Evolutionary conservation across 257 asterid species (phyloP).

Genomic region (Echites panduratus): DNA sequence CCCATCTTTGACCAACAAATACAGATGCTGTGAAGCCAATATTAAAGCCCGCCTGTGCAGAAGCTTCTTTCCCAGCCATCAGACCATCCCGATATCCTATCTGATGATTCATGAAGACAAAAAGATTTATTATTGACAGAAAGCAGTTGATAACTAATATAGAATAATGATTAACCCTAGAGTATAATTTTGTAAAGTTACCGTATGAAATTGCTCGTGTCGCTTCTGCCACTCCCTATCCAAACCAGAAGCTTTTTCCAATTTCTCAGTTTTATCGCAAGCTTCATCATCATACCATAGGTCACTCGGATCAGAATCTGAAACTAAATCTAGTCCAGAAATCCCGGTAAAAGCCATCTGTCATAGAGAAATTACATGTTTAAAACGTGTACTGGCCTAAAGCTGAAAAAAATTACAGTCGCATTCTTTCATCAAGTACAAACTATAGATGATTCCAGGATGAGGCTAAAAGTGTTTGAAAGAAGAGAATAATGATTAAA

Average conservation of each 20-base stretch:
- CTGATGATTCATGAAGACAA: conserved; percentile 34
- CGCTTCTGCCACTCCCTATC: conserved; percentile 82
- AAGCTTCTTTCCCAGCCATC: conserved; percentile 74
- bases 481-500: too few relatives aligned
- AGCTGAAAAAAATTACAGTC: neutral
- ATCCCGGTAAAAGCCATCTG: neutral
- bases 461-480: too few relatives aligned
- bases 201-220: conserved; percentile 70
- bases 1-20: conserved; percentile 60
- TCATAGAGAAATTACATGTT: too few relatives aligned
- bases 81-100: conserved; percentile 97
- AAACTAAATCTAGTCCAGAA: conserved; percentile 4
- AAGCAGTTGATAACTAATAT: neutral
- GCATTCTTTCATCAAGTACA: too few relatives aligned
- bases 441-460: too few relatives aligned
- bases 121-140: conserved; percentile 7
- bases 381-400: too few relatives aligned
- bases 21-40: conserved; percentile 67
- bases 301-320: conserved; percentile 45
- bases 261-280: conserved; percentile 33
- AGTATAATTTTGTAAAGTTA: conserved; percentile 24
- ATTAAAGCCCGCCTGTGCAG: conserved; percentile 83
- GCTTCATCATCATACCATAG: conserved; percentile 65
- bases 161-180: neutral
- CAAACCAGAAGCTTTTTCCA: conserved; percentile 34